Evolutionary conservation across 2,329 filamentous ascomycete genomes (phyloP), one percentile per base, ranked within the genome.

Genomic region (Chaetomiaceae sp.): DNA sequence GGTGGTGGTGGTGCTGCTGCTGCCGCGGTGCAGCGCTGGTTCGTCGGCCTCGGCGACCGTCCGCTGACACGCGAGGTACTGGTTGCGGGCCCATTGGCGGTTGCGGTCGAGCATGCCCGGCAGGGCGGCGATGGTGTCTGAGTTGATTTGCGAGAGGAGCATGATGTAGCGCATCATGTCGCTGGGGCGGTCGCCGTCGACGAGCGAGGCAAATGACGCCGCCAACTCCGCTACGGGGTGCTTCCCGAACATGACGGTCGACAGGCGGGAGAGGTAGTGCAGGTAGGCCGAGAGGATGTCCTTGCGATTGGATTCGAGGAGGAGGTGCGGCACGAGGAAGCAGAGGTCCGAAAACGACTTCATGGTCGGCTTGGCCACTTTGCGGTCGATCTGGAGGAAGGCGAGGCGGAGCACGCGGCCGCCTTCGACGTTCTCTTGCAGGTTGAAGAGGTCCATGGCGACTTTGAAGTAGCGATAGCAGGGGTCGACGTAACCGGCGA

Each of bases 321-420:
- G 53, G 8, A 60, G 50, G 45, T 60, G 60, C 0, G 60, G 60
- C 9, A 62, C 52, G 21, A 58, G 48, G 35, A 62, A 48, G 44
- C 60, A 62, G 5, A 62, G 48, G 44, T 62, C 60, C 1, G 60
- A 58, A 30, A 60, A 60, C 7, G 55, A 53, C 21, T 62, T 62
- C 51, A 59, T 51, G 37, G 54, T 57, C 12, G 57, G 55, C 2
- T 47, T 51, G 14, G 51, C 43, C 5, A 62, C 48, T 16, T 58
- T 57, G 38, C 47, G 51, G 41, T 62, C 60, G 21, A 60, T 54
- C 23, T 60, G 55, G 2, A 62, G 39, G 30, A 62, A 62, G 42
- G 60, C 60, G 25, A 60, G 55, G 23, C 60, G 57, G 4, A 62
- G 50, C 3, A 62, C 45, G 10, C 53, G 53, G 12, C 60, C 60